phyloP scores from a whole-genome alignment of 306 rosid species.

The Cicer bijugum region DNA sequence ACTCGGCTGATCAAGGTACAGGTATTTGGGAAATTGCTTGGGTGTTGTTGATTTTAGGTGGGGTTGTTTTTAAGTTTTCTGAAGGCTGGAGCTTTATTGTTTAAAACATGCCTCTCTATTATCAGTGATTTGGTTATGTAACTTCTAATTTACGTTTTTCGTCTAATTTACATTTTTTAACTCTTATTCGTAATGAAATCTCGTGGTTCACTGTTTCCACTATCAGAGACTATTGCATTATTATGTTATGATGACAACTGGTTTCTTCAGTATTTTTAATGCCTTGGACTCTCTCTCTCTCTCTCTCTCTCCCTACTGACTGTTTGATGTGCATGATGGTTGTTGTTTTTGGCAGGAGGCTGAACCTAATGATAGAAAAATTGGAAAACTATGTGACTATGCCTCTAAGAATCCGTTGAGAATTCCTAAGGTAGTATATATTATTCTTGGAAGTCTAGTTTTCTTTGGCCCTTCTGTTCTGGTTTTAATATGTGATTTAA shows the following conservation, averaged over 20 bases:
- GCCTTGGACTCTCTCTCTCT: conserved; percentile 20
- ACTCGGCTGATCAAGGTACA: neutral
- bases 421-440: conserved; percentile 52
- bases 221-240: neutral
- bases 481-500: conserved; percentile 1
- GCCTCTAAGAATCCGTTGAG: conserved; percentile 58
- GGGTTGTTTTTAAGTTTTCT: conserved; percentile 3
- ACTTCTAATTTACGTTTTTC: conserved; percentile 2
- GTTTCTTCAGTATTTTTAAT: conserved; percentile 13
- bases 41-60: conserved; percentile 13
- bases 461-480: conserved; percentile 16
- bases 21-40: neutral
- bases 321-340: conserved; percentile 35
- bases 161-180: neutral
- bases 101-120: conserved; percentile 7
- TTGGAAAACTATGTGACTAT: conserved; percentile 59
- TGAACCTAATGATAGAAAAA: conserved; percentile 56
- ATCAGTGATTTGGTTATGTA: neutral
- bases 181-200: neutral
- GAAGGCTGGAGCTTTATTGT: conserved; percentile 4
- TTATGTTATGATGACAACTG: conserved; percentile 18
- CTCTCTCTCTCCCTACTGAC: neutral
- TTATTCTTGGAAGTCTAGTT: conserved; percentile 25
- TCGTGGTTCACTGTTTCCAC: neutral
- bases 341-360: conserved; percentile 51